Evolutionary conservation across 2,329 filamentous ascomycete species (phyloP), one percentile per base, ranked within the genome.

Genomic region (Botrytis pseudocinerea): DNA sequence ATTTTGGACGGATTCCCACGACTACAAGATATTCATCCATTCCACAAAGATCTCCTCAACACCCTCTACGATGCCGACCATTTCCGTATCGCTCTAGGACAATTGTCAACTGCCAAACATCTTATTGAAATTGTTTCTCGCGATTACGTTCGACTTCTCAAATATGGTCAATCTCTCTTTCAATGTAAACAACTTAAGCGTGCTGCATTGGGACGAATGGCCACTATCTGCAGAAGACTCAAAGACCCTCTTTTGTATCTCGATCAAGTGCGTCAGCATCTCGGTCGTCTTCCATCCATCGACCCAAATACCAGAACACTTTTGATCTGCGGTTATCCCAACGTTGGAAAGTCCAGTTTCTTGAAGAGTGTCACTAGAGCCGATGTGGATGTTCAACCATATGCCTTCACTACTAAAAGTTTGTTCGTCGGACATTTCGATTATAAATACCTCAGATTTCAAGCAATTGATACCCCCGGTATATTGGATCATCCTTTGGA

Each of bases 111-210:
- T 7, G 96, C 96, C 70, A 98, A 98, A 86, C 93, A 97, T 81
- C 86, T 98, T 77, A 97, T 99, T 73, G 96, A 99, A 87, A 97
- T 95, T 71, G 96, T 99, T 76, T 92, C 93, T 74, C 90, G 96
- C 81, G 96, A 99, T 83, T 99, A 99, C 81, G 94, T 99, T 76
- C 93, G 96, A 77, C 89, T 99, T 63, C 89, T 97, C 83, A 97
- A 97, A 87, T 98, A 99, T 85, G 95, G 94, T 72, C 95, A 97
- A 86, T 97, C 91, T 80, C 88, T 99, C 76, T 99, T 95, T 87
- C 96, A 99, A 86, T 98, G 95, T 89, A 99, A 99, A 86, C 95
- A 98, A 86, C 90, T 99, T 80, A 99, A 99, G 90, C 89, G 93
- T 76, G 96, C 97, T 69, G 97, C 93, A 14, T 89, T 99, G 70